Evolutionary conservation across 768 basidiomycete species (phyloP), one percentile per base, ranked within the genome.

Genomic region (Sutorius australiensis): DNA sequence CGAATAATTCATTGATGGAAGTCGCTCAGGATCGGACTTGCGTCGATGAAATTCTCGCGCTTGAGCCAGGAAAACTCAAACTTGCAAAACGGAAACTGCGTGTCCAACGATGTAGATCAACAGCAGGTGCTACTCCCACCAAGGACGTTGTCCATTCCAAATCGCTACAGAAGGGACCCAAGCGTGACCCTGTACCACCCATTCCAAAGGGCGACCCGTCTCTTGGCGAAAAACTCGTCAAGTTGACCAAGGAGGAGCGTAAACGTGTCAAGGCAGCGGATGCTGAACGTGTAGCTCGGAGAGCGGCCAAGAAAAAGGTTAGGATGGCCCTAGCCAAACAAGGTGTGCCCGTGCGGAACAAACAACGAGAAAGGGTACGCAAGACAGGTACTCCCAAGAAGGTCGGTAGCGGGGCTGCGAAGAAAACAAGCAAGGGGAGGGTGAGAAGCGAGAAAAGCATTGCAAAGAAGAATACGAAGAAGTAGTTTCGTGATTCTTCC

Each of bases 81-180:
- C 92, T 98, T 64, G 92, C 91, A 16, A 97, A 95, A 68, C 90
- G 93, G 58, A 92, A 87, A 62, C 77, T 98, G 3, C 87, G 95
- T 19, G 83, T 98, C 3, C 89, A 98, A 65, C 82, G 89, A 34
- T 98, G 93, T 75, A 95, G 92, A 68, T 84, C 82, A n/a, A 46
- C 82, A 21, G 73, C 80, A 17, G 75, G 80, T n/a, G 34, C 52
- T 3, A 27, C 66, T 1, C 54, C 69, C n/a, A 58, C 65, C 19
- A 55, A 58, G n/a, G 48, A 19, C 1, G 41, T 47, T 10, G 21
- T 56, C 2, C 32, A 40, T 3, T 32, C 55, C 7, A 56, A 67
- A 48, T 12, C 32, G 9, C 24, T 28, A 13, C 46, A 21, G 5
- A 44, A 27, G 10, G 40, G 44, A 50, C 51, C 53, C 48, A 41